Evolutionary conservation across 805 yeast genomes (phyloP).

Genomic region (Candida germanica): DNA sequence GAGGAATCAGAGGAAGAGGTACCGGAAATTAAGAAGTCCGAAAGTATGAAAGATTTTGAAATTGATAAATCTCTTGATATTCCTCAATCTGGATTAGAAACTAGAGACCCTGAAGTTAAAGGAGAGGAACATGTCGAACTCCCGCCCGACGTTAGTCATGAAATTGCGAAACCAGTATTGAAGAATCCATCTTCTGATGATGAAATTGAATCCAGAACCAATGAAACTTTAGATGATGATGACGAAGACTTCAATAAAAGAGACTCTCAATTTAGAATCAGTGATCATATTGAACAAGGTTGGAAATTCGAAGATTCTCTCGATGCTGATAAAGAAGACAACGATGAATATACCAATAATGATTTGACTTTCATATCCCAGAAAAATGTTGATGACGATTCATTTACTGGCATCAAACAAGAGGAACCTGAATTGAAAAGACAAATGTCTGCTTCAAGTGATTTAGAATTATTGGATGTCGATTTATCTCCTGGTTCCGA

Average conservation of each 20-base stretch:
- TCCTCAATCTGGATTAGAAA: no score
- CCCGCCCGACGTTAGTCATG: conserved; percentile 1
- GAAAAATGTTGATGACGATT: not conserved
- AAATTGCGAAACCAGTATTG: conserved; percentile 3
- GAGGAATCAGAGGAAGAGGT: not conserved
- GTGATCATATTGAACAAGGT: conserved; percentile 32
- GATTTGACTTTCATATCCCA: conserved; percentile 14
- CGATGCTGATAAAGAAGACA: conserved; percentile 40
- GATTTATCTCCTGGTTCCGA: conserved; percentile 16
- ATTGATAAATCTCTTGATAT: conserved; percentile 4
- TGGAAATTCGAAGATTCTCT: conserved; percentile 39
- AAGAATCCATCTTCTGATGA: conserved; percentile 5
- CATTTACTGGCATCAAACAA: not conserved
- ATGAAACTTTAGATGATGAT: not conserved
- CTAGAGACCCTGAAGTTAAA: not conserved
- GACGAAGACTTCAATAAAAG: not conserved
- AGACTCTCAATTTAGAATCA: conserved; percentile 12
- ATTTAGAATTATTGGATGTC: conserved; percentile 9
- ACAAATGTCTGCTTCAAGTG: not conserved
- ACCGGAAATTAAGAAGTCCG: conserved; percentile 2
- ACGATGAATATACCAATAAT: conserved; percentile 25
- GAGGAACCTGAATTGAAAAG: conserved; percentile 1
- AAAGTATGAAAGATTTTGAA: conserved; percentile 1
- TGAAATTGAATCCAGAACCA: not conserved
- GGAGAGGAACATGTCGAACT: not conserved